These are phyloP conservation scores for Chaetomium globosum DNA, from an alignment of 2,329 filamentous ascomycete species.

Conservation along the genomic window DNA sequence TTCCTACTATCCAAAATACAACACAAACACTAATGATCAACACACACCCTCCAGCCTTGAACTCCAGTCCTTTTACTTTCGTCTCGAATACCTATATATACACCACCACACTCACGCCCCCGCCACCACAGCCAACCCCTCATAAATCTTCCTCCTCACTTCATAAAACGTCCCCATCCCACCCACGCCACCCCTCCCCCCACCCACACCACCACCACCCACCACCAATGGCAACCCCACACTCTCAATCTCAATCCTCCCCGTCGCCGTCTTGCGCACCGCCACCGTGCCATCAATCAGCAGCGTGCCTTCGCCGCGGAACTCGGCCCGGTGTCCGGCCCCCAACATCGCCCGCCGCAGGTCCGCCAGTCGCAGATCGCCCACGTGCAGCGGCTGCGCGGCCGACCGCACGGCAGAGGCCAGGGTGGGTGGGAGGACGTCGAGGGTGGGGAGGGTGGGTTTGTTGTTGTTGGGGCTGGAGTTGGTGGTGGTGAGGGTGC, in stretches of 20 bases:
- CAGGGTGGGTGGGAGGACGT: slow-evolving; percentile 60
- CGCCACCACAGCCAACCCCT: slow-evolving; percentile 87
- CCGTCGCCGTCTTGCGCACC: slow-evolving; percentile 84
- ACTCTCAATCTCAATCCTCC: slow-evolving; percentile 84
- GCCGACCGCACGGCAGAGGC: slow-evolving; percentile 73
- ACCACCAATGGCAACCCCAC: slow-evolving; percentile 56
- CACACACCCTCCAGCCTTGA: not conserved
- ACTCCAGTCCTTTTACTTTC: not conserved
- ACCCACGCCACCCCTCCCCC: slow-evolving; percentile 4
- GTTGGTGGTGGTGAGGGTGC: slow-evolving; percentile 30
- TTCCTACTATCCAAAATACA: not conserved
- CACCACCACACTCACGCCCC: slow-evolving; percentile 56
- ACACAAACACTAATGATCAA: not conserved
- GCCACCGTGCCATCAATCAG: slow-evolving; percentile 87
- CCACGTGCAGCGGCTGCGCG: slow-evolving; percentile 89
- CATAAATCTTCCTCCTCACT: slow-evolving; percentile 89
- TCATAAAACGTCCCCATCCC: slow-evolving; percentile 66
- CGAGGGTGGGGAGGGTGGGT: slow-evolving; percentile 52
- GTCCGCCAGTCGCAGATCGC: slow-evolving; percentile 86
- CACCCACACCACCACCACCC: not conserved
- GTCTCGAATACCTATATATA: not conserved
- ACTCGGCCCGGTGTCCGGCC: slow-evolving; percentile 84
- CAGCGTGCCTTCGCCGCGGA: slow-evolving; percentile 87
- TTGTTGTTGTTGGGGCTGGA: slow-evolving; percentile 30
- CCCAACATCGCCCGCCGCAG: slow-evolving; percentile 80